Base-by-base conservation (phyloP, 306 rosid genomes). In the Lathyrus sativus region DNA sequence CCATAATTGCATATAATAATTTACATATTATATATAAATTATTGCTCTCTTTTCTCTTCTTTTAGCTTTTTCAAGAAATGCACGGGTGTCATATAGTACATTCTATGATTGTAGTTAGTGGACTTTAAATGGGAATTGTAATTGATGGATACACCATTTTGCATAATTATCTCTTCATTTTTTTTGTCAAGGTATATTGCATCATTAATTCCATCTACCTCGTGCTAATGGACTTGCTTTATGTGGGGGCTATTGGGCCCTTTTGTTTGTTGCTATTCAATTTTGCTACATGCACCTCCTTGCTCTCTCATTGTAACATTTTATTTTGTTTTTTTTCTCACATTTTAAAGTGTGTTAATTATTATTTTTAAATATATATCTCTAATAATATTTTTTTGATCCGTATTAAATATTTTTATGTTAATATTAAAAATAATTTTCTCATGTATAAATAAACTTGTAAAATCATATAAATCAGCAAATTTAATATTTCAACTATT, bases 221-320 rank as follows among this genome's bases (percentile, higher is more conserved):
- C 53, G 70, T 64, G 65, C 41, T 54, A 68, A 61, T 73, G 71
- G 74, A 39, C 44, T 69, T 15, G 49, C 80, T 74, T 74, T 78
- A 68, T 54, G 86, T 78, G 83, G 83, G 80, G 78, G 38, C 73
- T 50, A 72, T 62, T 76, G 84, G 65, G 73, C 70, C 72, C 73
- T 51, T 7, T 4, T 42, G 13, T 70, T 62, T 29, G 43, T 67
- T 71, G 28, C 48, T 70, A 70, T 73, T 73, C 22, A 19, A 19
- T 19, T 19, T 19, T 19, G 22, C 64, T 33, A 6, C 38, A 33
- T 33, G 38, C 7, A 33, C 9, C 38, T 33, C 9, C 26, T 24
- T 1, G 9, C 9, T 33, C 35, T 33, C 38, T 33, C 38, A 1
- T 33, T 33, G 1, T 33, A 4, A 31, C 1, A 19, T 19, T 19